Percentiles rank a stretch among this genome's conserved stretches.
Conservation (phyloP, 129 eudicot genomes). For the Ambrosia artemisiifolia region DNA sequence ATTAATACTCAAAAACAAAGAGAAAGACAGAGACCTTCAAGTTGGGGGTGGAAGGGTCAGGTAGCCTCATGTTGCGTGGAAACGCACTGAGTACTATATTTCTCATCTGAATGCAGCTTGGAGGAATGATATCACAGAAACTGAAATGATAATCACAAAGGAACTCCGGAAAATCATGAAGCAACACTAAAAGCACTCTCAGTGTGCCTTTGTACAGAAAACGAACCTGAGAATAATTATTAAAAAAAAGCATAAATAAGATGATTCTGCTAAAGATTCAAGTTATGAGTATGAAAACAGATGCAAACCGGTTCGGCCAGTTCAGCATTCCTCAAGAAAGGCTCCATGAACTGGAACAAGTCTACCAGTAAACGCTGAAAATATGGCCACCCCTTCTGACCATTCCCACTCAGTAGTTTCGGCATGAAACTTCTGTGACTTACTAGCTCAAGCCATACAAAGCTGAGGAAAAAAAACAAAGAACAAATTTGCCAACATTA, state of each 20-base stretch:
- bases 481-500: not conserved
- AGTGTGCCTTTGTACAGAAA: slow-evolving; percentile 95
- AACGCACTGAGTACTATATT: slow-evolving; percentile 95
- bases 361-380: slow-evolving; percentile 85
- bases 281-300: not conserved
- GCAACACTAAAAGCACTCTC: slow-evolving; percentile 89
- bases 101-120: slow-evolving; percentile 98
- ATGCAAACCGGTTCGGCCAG: slow-evolving; percentile 76
- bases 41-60: slow-evolving; percentile 98
- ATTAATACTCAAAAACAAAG: not conserved
- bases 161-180: slow-evolving; percentile 97
- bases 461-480: slow-evolving; percentile 49
- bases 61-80: slow-evolving; percentile 98
- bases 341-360: slow-evolving; percentile 93
- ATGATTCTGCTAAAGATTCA: not conserved
- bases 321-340: slow-evolving; percentile 89
- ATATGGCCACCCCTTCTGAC: slow-evolving; percentile 92
- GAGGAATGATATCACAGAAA: slow-evolving; percentile 97
- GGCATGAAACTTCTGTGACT: slow-evolving; percentile 99
- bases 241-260: not conserved
- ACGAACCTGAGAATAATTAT: slow-evolving; percentile 46
- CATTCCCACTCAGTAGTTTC: slow-evolving; percentile 74
- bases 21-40: slow-evolving; percentile 54
- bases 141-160: slow-evolving; percentile 98
- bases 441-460: slow-evolving; percentile 97